phyloP scores from a whole-genome alignment of 768 basidiomycete genomes.

The Tricholoma furcatifolium region DNA sequence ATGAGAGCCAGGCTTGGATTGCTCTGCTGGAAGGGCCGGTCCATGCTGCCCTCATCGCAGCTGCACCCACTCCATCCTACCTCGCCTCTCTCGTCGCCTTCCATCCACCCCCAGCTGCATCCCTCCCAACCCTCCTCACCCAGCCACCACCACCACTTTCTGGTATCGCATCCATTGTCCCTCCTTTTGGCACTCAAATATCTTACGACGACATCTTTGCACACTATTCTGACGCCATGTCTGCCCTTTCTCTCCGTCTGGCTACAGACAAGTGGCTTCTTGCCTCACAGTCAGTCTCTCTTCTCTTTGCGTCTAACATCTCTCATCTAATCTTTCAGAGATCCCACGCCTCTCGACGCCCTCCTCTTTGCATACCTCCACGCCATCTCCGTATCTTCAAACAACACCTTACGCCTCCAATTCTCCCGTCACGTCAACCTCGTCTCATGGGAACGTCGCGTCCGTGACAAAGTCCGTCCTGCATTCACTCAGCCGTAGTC shows the following conservation, averaged over 20 bases:
- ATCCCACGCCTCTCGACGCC: conserved; percentile 79
- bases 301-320: not conserved
- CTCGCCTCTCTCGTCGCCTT: conserved; percentile 42
- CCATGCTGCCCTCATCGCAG: conserved; percentile 73
- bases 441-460: conserved; percentile 74
- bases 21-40: conserved; percentile 74
- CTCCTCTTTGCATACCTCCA: conserved; percentile 82
- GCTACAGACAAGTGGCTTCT: conserved; percentile 82
- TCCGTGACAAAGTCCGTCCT: conserved; percentile 55
- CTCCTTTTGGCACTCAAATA: conserved; percentile 58
- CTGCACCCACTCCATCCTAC: conserved; percentile 44
- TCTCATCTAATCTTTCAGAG: conserved; percentile 34
- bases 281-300: conserved; percentile 53
- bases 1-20: conserved; percentile 84
- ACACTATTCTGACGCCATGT: conserved; percentile 70
- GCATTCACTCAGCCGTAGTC: not conserved
- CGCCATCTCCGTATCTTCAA: conserved; percentile 48
- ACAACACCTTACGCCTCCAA: conserved; percentile 52
- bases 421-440: conserved; percentile 74
- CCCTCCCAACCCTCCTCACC: conserved; percentile 49
- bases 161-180: conserved; percentile 64
- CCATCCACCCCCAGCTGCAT: conserved; percentile 23
- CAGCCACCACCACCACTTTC: conserved; percentile 72
- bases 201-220: conserved; percentile 47
- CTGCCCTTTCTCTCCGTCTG: conserved; percentile 71